Evolutionary conservation across 176 grass and related monocot genomes (phyloP), one percentile per base, ranked within the genome.

Genomic region (Juncus inflexus): DNA sequence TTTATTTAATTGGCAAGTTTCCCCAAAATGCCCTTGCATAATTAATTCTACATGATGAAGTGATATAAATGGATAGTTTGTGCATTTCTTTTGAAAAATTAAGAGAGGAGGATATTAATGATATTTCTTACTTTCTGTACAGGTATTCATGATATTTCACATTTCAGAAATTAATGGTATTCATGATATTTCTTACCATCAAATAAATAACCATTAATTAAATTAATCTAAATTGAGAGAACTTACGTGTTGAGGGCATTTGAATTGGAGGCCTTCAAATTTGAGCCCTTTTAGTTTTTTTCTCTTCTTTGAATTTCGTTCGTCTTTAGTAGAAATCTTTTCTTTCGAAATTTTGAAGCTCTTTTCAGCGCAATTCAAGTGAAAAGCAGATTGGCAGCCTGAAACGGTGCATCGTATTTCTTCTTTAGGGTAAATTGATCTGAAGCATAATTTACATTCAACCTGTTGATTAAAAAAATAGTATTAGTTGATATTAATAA

Each of bases 211-310:
- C 53, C 19, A 28, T 35, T 11, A 7, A 9, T 50, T 11, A 35
- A 70, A 52, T 61, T 4, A 47, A 14, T 64, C 55, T 35, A 81
- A 40, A 73, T 60, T 12, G 10, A 66, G 39, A 55, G 42, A 52
- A 79, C 73, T 89, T 86, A 95, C 90, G 83, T 95, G 90, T 71
- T 83, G 85, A 78, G 90, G 85, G 57, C 90, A 95, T 61, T 62
- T 86, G 61, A 95, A 77, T 75, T 64, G 71, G 77, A 84, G 79
- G 11, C 58, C 36, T 0, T 36, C 40, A 51, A 78, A 68, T 35
- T 79, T 75, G 7, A 6, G 52, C n/a, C 37, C 42, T 52, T 55
- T 28, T 28, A 28, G 19, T 28, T 28, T 58, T 55, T 57, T 70
- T 70, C 67, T 57, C 12, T 16, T 70, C 8, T 70, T 70, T 55